Base-by-base conservation (phyloP, 2,329 filamentous ascomycete genomes). In the Chrysoporthe cubensis region DNA sequence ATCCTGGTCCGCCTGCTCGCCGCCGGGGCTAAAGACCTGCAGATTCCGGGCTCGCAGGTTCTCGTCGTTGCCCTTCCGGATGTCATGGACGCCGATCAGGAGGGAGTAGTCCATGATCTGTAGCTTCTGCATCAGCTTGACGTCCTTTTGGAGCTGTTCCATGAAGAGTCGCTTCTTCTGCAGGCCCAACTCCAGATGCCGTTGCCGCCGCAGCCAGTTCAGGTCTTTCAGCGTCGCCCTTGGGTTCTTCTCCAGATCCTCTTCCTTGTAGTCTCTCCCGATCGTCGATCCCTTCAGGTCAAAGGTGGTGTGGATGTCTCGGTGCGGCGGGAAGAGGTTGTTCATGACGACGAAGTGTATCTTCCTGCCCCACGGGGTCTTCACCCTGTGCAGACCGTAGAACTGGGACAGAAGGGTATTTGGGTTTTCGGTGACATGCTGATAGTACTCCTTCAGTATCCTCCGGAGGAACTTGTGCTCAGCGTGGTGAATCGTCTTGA, bases 291-390 rank as follows among this genome's bases (percentile, higher is more conserved):
- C 96, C 81, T 99, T 99, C 73, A 99, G 80, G 78, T 99, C 96
- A 76, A 97, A 99, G 3, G 94, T 99, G 75, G 93, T 90, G 81
- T 99, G 96, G 69, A 99, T 98, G 78, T 99, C 96, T 73, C 95
- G 89, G 80, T 99, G 96, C 7, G 96, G 95, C 14, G 96, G 96
- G 76, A 99, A 99, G 18, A 99, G 87, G 78, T 99, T 99, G 84
- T 99, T 99, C 96, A 99, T 99, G 77, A 99, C 94, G 69, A 99
- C 96, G 74, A 99, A 99, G 80, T 99, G 96, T 66, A 98, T 97
- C 82, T 99, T 99, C 76, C 95, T 91, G 71, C 96, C 96, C 77
- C 97, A 98, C 0, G 95, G 94, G 84, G 97, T 96, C 85, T 99
- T 99, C 75, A 99, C 96, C 69, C 96, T 90, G 80, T 99, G 96